Percentiles rank a stretch among this genome's conserved stretches.
Evolutionary conservation across 371 early-diverging fungal genomes (phyloP).

Genomic region (Mucor mucedo): DNA sequence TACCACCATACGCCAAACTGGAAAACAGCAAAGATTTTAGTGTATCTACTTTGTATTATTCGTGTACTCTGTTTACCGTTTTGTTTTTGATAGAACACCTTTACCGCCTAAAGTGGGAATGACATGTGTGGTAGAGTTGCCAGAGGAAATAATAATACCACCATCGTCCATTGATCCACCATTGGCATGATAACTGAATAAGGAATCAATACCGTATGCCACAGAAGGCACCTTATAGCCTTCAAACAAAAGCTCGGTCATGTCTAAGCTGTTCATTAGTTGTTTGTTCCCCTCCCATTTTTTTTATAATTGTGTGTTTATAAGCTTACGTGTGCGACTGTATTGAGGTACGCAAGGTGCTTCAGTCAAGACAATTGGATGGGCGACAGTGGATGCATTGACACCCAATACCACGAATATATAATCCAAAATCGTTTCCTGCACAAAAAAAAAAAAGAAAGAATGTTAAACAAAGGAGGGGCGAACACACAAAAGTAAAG

Average conservation of each 20-base stretch:
- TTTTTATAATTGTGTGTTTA: too few species aligned
- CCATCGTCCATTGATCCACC: conserved; percentile 50
- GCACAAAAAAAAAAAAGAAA: background rate
- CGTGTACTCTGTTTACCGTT: conserved; percentile 36
- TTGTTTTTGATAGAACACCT: conserved; percentile 62
- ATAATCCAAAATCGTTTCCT: conserved; percentile 87
- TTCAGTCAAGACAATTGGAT: conserved; percentile 89
- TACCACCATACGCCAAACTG: conserved; percentile 27
- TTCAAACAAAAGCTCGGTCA: conserved; percentile 89
- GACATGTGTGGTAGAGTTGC: conserved; percentile 75
- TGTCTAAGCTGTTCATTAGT: conserved; percentile 47
- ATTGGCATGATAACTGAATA: conserved; percentile 83
- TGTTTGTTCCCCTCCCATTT: background rate
- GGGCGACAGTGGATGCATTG: conserved; percentile 64
- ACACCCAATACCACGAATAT: conserved; percentile 83
- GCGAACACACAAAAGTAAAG: too few species aligned
- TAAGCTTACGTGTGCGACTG: conserved; percentile 68
- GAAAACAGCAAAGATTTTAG: background rate
- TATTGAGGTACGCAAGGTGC: conserved; percentile 76
- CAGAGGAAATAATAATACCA: conserved; percentile 79
- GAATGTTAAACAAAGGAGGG: background rate
- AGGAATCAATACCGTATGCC: conserved; percentile 84
- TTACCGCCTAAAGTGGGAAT: conserved; percentile 75
- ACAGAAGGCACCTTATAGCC: conserved; percentile 79
- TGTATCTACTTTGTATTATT: background rate